Percentiles rank a stretch among this genome's conserved stretches.
These are phyloP conservation scores for Diaporthe nobilis DNA, from an alignment of 2,329 filamentous ascomycete genomes.

Conservation along the genomic window DNA sequence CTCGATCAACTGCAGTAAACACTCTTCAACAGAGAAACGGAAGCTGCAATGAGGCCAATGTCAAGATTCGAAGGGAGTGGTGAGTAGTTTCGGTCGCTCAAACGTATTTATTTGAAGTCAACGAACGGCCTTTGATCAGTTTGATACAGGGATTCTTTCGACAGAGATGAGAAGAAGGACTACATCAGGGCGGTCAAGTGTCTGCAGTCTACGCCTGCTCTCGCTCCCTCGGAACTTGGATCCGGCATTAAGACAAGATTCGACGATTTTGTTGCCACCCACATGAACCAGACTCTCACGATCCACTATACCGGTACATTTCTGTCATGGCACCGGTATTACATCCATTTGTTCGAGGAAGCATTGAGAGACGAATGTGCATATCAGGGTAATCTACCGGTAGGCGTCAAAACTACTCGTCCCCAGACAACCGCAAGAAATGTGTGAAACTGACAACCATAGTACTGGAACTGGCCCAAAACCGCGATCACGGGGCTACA, in stretches of 20 bases:
- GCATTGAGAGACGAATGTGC: slow-evolving; percentile 32
- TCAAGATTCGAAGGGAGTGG: slow-evolving; percentile 16
- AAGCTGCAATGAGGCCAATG: neutral
- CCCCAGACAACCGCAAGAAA: neutral
- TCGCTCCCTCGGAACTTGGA: slow-evolving; percentile 44
- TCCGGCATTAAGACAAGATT: slow-evolving; percentile 50
- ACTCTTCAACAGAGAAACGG: neutral
- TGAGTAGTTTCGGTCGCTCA: neutral
- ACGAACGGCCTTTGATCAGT: neutral
- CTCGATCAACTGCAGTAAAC: neutral
- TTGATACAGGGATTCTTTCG: neutral
- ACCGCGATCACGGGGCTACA: slow-evolving; percentile 57
- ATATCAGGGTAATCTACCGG: slow-evolving; percentile 44
- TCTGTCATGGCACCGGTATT: slow-evolving; percentile 37
- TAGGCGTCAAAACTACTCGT: neutral
- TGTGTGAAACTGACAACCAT: neutral
- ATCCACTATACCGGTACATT: slow-evolving; percentile 36
- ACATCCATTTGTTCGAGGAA: slow-evolving; percentile 24
- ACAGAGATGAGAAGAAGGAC: slow-evolving; percentile 16
- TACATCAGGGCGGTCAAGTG: slow-evolving; percentile 50
- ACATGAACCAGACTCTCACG: slow-evolving; percentile 40
- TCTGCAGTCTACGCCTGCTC: slow-evolving; percentile 48
- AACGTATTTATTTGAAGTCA: neutral
- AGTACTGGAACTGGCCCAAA: slow-evolving; percentile 63
- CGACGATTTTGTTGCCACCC: slow-evolving; percentile 51